Percentiles rank a stretch among this genome's conserved stretches.
phyloP scores from a whole-genome alignment of 83 land plant species.

The Diphasiastrum complanatum region DNA sequence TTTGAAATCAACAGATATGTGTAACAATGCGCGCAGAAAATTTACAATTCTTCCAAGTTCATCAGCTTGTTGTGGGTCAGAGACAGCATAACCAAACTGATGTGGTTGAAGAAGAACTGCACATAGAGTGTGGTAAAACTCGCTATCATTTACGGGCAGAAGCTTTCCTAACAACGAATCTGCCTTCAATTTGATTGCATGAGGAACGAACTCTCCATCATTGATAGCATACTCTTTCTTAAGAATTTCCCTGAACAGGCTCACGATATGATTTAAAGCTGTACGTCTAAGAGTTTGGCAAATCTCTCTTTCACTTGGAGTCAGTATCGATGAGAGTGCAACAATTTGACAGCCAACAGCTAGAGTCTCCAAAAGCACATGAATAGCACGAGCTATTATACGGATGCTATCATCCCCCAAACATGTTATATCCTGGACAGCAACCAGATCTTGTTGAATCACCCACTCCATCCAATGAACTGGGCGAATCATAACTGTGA shows the following conservation, averaged over 20 bases:
- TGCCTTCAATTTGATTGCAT: background rate
- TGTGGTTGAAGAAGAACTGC: constrained; percentile 28
- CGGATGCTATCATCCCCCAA: background rate
- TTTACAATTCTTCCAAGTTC: constrained; percentile 23
- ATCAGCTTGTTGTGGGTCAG: constrained; percentile 23
- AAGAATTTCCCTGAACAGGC: constrained; percentile 25
- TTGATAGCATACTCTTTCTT: constrained; percentile 14
- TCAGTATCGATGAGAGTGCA: constrained; percentile 2
- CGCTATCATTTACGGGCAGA: constrained; percentile 18
- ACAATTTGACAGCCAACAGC: background rate
- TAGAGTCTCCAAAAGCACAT: constrained; percentile 15
- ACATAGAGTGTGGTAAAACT: constrained; percentile 25
- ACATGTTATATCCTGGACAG: constrained; percentile 7
- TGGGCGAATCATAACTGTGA: constrained; percentile 10
- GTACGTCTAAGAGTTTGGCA: constrained; percentile 16
- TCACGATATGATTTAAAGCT: constrained; percentile 25
- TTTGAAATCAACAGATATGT: constrained; percentile 13
- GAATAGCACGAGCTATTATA: constrained; percentile 12
- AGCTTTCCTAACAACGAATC: constrained; percentile 2
- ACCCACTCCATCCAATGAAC: constrained; percentile 47
- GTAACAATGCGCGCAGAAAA: constrained; percentile 18
- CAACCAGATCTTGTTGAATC: constrained; percentile 19
- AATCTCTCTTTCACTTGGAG: constrained; percentile 27
- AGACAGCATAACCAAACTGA: constrained; percentile 18
- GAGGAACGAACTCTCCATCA: constrained; percentile 2